Conservation (phyloP, 352 stramenopile genomes). For the Globisporangium orthogonon region DNA sequence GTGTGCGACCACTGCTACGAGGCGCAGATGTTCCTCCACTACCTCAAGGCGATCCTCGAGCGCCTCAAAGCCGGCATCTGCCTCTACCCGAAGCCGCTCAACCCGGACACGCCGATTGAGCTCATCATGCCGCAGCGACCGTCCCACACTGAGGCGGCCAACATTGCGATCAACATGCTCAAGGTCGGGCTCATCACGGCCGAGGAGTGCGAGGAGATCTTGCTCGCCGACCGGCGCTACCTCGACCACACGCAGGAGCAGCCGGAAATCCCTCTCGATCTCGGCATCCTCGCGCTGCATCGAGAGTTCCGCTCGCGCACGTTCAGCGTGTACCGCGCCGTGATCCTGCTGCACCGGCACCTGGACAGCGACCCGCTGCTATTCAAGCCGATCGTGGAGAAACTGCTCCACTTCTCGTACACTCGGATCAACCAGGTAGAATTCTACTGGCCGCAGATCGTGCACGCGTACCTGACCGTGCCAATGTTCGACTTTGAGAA, state of each 20-base stretch:
- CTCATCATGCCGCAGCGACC: conserved; percentile 85
- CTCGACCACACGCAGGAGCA: conserved; percentile 81
- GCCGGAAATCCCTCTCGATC: conserved; percentile 75
- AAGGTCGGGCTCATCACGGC: conserved; percentile 79
- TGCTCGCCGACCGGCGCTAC: conserved; percentile 77
- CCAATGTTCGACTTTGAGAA: conserved; percentile 89
- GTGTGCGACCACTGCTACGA: conserved; percentile 83
- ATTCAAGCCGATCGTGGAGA: conserved; percentile 86
- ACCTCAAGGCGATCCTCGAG: conserved; percentile 80
- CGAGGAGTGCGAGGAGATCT: conserved; percentile 84
- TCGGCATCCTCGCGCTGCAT: conserved; percentile 82
- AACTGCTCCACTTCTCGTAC: conserved; percentile 81
- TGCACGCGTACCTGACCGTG: conserved; percentile 84
- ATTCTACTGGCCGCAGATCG: conserved; percentile 90
- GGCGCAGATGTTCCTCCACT: conserved; percentile 81
- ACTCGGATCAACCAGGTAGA: conserved; percentile 88
- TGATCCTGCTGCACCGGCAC: conserved; percentile 82
- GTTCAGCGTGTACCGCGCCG: conserved; percentile 79
- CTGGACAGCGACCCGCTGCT: conserved; percentile 80
- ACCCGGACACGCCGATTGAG: conserved; percentile 79
- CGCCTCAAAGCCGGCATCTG: conserved; percentile 83
- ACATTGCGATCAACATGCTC: conserved; percentile 85
- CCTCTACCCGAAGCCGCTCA: conserved; percentile 80
- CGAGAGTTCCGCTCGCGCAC: conserved; percentile 79
- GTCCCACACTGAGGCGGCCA: conserved; percentile 70